Evolutionary conservation across 352 stramenopile species (phyloP).

Genomic region (Phytopythium sindhum): DNA sequence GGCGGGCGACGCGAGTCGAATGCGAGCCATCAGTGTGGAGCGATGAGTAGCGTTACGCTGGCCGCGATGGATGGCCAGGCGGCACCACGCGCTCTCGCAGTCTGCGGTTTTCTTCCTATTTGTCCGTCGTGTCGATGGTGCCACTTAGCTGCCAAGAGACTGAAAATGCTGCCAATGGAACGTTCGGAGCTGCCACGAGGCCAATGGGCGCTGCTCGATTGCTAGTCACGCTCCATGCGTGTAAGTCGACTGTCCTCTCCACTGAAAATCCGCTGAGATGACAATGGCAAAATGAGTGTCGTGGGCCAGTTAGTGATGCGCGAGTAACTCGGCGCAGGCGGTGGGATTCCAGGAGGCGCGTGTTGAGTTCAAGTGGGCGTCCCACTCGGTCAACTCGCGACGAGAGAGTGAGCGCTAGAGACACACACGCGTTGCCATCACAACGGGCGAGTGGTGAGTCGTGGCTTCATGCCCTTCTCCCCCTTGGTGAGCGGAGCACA

Average conservation of each 20-base stretch:
- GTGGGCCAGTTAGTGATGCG: neutral
- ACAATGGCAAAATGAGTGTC: neutral
- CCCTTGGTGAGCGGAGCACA: neutral
- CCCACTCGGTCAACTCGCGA: neutral
- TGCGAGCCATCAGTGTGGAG: neutral
- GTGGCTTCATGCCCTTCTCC: neutral
- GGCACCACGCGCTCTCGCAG: too few species aligned
- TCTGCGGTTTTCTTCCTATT: too few species aligned
- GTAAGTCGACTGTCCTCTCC: too few species aligned
- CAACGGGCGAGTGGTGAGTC: too few species aligned
- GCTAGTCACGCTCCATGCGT: too few species aligned
- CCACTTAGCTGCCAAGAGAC: too few species aligned
- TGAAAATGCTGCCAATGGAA: too few species aligned
- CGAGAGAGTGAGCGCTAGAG: too few species aligned
- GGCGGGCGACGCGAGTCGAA: neutral
- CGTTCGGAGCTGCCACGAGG: too few species aligned
- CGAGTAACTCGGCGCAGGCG: neutral
- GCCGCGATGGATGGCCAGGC: neutral
- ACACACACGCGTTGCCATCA: too few species aligned
- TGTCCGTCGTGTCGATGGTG: too few species aligned
- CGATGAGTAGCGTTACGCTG: neutral
- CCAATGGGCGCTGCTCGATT: too few species aligned
- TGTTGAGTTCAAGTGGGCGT: conserved; percentile 3
- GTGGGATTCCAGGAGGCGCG: neutral
- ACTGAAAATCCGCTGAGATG: neutral